These are phyloP conservation scores for Macrolepiota albuminosa DNA, from an alignment of 768 basidiomycete species.

Conservation along the genomic window DNA sequence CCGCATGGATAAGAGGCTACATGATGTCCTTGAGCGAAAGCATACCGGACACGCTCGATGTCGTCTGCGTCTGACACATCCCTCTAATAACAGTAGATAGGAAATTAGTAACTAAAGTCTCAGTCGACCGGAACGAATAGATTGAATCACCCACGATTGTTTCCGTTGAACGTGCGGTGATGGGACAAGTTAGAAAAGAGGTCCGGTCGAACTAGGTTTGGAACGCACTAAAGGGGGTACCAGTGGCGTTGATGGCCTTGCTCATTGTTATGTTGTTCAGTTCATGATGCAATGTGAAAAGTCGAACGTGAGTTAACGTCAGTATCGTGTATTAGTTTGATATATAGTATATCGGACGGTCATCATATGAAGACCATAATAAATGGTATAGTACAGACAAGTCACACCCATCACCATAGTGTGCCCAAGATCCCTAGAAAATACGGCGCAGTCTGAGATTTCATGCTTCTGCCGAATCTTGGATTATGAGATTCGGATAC, in stretches of 20 bases:
- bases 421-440: neutral
- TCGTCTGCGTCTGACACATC: slow-evolving; percentile 26
- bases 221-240: slow-evolving; percentile 27
- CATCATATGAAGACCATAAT: neutral
- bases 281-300: slow-evolving; percentile 16
- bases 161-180: slow-evolving; percentile 18
- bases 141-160: slow-evolving; percentile 23
- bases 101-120: neutral
- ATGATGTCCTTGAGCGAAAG: slow-evolving; percentile 26
- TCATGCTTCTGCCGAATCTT: neutral
- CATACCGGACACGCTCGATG: slow-evolving; percentile 24
- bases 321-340: neutral
- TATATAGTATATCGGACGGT: neutral
- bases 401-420: neutral
- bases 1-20: slow-evolving; percentile 32
- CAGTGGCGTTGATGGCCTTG: slow-evolving; percentile 21
- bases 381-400: neutral
- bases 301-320: slow-evolving; percentile 9
- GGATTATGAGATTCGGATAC: neutral
- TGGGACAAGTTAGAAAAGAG: neutral
- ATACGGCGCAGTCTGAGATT: neutral
- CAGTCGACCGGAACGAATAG: neutral
- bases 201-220: neutral
- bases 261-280: neutral
- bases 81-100: slow-evolving; percentile 13